Evolutionary conservation across 139 green algal genomes (phyloP).

Genomic region (Chlamydomonas schloesseri): DNA sequence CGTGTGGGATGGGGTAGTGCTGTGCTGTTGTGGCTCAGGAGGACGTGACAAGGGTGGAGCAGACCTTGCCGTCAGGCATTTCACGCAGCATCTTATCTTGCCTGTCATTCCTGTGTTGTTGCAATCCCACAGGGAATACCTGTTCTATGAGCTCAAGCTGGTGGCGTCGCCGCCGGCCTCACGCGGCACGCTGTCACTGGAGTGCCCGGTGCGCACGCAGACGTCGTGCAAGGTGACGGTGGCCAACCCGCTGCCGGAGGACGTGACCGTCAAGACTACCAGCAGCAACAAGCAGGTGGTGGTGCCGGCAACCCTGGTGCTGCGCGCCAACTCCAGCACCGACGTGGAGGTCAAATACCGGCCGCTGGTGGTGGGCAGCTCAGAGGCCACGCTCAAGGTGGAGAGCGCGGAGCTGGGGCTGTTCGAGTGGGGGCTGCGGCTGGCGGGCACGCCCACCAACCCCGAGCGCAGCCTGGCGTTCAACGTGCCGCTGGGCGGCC

Average conservation of each 20-base stretch:
- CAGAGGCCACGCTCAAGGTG: slow-evolving; percentile 64
- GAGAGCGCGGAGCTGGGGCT: slow-evolving; percentile 75
- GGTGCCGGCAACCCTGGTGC: slow-evolving; percentile 48
- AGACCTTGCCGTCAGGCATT: too few species aligned
- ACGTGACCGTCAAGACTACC: slow-evolving; percentile 56
- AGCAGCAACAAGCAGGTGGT: slow-evolving; percentile 62
- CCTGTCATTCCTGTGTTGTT: too few species aligned
- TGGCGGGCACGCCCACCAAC: slow-evolving; percentile 68
- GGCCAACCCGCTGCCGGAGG: slow-evolving; percentile 74
- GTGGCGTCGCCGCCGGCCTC: slow-evolving; percentile 51
- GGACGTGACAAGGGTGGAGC: too few species aligned
- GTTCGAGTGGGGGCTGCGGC: slow-evolving; percentile 76
- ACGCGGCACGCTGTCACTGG: slow-evolving; percentile 64
- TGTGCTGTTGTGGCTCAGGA: too few species aligned
- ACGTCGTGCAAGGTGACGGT: slow-evolving; percentile 60
- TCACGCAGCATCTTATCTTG: too few species aligned
- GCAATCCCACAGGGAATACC: slow-evolving; percentile 79
- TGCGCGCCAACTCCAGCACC: slow-evolving; percentile 49
- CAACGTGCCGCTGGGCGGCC: slow-evolving; percentile 75
- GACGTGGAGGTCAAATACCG: slow-evolving; percentile 71
- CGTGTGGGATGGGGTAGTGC: too few species aligned
- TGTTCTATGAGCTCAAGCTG: slow-evolving; percentile 80
- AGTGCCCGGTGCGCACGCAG: slow-evolving; percentile 75
- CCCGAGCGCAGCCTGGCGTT: slow-evolving; percentile 74
- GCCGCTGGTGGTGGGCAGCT: slow-evolving; percentile 74